These are phyloP conservation scores for Cytospora chrysosperma DNA, from an alignment of 2,329 filamentous ascomycete species.

Conservation along the genomic window DNA sequence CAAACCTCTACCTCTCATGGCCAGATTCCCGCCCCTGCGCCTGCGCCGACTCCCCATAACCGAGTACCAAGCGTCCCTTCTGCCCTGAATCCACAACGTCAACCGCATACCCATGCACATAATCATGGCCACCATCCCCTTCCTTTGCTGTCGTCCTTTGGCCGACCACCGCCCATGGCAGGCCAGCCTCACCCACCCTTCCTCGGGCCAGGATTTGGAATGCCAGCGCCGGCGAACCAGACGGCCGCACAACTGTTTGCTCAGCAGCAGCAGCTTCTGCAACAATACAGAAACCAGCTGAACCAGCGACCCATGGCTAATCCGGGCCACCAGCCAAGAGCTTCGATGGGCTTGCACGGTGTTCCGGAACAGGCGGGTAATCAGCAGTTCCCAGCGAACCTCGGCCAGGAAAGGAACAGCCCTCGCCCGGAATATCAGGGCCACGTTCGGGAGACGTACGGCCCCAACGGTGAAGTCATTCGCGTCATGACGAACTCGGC, in stretches of 20 bases:
- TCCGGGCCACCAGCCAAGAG: constrained; percentile 44
- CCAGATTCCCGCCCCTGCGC: constrained; percentile 23
- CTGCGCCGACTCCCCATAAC: constrained; percentile 28
- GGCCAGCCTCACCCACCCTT: constrained; percentile 11
- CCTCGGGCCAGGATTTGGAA: not conserved
- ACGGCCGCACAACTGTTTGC: constrained; percentile 25
- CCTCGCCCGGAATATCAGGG: constrained; percentile 39
- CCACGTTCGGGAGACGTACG: constrained; percentile 48
- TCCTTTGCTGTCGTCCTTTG: constrained; percentile 6
- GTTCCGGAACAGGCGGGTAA: constrained; percentile 18
- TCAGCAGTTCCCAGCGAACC: constrained; percentile 26
- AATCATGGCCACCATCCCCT: constrained; percentile 13
- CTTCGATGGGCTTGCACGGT: constrained; percentile 42
- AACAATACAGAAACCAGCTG: constrained; percentile 46
- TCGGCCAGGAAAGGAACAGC: constrained; percentile 31
- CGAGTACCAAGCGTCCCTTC: constrained; percentile 4
- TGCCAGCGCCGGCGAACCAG: constrained; percentile 6
- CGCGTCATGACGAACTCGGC: constrained; percentile 52
- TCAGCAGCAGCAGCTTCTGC: constrained; percentile 43
- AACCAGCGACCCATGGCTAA: constrained; percentile 42
- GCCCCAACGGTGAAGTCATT: constrained; percentile 52
- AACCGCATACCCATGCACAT: constrained; percentile 15
- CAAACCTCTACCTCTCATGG: constrained; percentile 26
- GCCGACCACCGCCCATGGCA: not conserved
- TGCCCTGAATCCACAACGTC: constrained; percentile 8